Evolutionary conservation across 164 flowering plant genomes (phyloP), one percentile per base, ranked within the genome.

Genomic region (Kalanchoe fedtschenkoi): DNA sequence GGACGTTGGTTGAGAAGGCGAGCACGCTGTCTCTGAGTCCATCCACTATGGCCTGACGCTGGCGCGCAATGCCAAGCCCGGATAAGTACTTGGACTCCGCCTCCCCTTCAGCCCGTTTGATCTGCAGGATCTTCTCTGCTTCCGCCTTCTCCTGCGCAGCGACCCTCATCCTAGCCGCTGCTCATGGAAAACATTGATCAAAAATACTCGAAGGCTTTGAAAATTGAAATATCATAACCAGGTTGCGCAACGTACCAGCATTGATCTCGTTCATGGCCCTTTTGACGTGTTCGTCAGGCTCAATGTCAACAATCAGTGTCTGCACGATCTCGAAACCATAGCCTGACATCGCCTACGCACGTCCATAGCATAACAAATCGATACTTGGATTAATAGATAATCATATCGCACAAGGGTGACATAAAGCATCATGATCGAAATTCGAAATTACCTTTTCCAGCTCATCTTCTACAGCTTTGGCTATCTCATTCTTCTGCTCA

Each of bases 231-330:
- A n/a, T 59, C 28, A 15, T 13, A 51, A 14, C 24, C 14, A 8
- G 17, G 5, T 58, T 55, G 29, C 24, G 53, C 8, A 33, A 21
- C 13, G 34, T 77, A 79, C 91, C 96, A 65, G 96, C 96, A 80
- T 88, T 86, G 6, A 88, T 88, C 78, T 89, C 96, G 63, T 89
- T 86, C 90, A 86, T 89, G 60, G 96, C 87, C 54, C 83, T 73
- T 75, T 86, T 89, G 56, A 89, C 96, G 74, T 75, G 82, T 47
- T 62, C 91, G 75, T 86, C 91, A 47, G 91, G 92, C 62, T 83
- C 90, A 34, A 88, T 84, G 74, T 88, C 91, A 63, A 84, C 88
- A 35, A 85, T 88, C 19, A 85, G 89, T 26, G 96, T 84, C 62
- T 84, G 90, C 61, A 84, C 89, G 62, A 89, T 89, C 76, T 89